Conservation (phyloP, 805 yeast genomes). For the Pichia gijzeniarum region DNA sequence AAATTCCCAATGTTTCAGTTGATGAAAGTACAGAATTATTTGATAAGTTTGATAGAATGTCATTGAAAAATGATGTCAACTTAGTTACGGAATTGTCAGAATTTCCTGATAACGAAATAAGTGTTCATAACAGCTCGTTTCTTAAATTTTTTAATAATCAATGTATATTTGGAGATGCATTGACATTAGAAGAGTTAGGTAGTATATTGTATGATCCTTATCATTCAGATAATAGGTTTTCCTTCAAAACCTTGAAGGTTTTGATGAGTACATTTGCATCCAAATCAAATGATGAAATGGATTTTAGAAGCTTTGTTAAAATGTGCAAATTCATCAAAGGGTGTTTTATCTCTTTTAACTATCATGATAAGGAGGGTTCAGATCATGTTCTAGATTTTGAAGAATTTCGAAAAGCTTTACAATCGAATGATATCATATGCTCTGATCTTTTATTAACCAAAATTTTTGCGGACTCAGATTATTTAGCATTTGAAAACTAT, state of each 20-base stretch:
- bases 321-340: slow-evolving; percentile 28
- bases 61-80: slow-evolving; percentile 5
- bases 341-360: slow-evolving; percentile 26
- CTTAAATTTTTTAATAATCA: slow-evolving; percentile 16
- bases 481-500: slow-evolving; percentile 25
- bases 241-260: slow-evolving; percentile 15
- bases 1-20: slow-evolving; percentile 17
- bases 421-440: slow-evolving; percentile 21
- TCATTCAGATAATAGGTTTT: slow-evolving; percentile 17
- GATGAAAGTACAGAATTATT: slow-evolving; percentile 9
- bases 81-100: slow-evolving; percentile 14
- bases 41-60: neutral
- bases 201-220: slow-evolving; percentile 21
- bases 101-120: slow-evolving; percentile 15
- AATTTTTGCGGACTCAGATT: slow-evolving; percentile 18
- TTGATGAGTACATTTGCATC: slow-evolving; percentile 19
- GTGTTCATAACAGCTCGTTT: slow-evolving; percentile 20
- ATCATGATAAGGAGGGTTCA: slow-evolving; percentile 20
- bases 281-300: slow-evolving; percentile 14
- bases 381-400: slow-evolving; percentile 24
- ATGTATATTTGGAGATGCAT: slow-evolving; percentile 13
- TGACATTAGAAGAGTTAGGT: slow-evolving; percentile 15
- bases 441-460: slow-evolving; percentile 18
- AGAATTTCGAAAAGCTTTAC: slow-evolving; percentile 26
- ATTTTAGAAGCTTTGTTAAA: slow-evolving; percentile 25